Base-by-base conservation (phyloP, 768 basidiomycete genomes). In the Rossbeevera mucosa region DNA sequence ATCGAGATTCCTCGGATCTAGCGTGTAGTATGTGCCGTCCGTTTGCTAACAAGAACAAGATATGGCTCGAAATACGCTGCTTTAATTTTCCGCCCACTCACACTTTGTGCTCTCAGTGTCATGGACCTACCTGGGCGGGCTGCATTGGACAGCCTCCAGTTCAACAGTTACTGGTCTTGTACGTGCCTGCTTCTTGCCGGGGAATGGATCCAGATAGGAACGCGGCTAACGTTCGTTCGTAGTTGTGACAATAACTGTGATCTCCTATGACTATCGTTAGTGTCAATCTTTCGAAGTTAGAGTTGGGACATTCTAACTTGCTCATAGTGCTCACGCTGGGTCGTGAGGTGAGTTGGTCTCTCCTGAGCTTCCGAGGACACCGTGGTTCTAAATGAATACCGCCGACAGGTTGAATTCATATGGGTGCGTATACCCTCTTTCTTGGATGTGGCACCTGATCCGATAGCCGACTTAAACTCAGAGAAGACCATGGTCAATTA, bases 261-360 rank as follows among this genome's bases (percentile, higher is more conserved):
- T 54, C 33, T 50, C 21, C 14, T 54, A 54, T 20, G 53, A 54
- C 20, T 54, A 54, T 11, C 11, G 53, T 54, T 7, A 54, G 53
- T 50, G 21, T 25, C 22, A 11, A 43, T 16, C 9, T 26, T 26
- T 25, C 20, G 21, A 16, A 20, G n/a, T 36, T 42, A 44, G 24
- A 50, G 47, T 42, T 7, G 12, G 29, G 5, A 22, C 13, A 46
- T 26, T 38, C 16, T 52, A 29, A 38, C 13, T 40, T 28, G 8
- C 26, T 20, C 20, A 21, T 25, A 52, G 45, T 52, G 45, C 44
- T 52, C 24, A 47, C 36, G 28, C 21, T 52, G n/a, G 45, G 45
- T 11, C 38, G 45, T 29, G 51, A 52, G 47, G 51, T 52, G n/a
- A 47, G 51, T 41, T 33, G 8, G 26, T 22, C 22, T 20, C n/a